Evolutionary conservation across 208 protist species (phyloP).

Genomic region (Acanthamoeba culbertsoni): DNA sequence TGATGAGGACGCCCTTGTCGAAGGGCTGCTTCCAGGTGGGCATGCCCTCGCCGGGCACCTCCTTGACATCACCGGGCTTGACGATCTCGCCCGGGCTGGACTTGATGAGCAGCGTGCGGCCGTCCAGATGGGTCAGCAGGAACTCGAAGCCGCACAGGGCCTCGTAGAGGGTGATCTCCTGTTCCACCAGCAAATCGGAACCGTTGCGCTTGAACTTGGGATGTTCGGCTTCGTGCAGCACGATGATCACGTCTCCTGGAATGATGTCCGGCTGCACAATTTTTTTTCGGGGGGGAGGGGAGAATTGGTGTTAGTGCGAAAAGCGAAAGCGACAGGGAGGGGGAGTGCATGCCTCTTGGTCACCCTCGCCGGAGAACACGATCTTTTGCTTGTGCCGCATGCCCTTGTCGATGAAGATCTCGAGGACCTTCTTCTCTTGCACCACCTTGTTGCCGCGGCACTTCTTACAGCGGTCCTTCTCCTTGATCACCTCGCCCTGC

Average conservation of each 20-base stretch:
- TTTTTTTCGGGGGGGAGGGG: too few species aligned
- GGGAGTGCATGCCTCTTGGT: conserved; percentile 89
- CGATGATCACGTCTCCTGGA: conserved; percentile 97
- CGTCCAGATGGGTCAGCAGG: too few species aligned
- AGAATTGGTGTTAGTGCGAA: too few species aligned
- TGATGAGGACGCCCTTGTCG: conserved; percentile 82
- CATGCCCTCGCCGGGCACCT: too few species aligned
- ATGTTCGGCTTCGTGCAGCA: conserved; percentile 95
- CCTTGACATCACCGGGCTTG: too few species aligned
- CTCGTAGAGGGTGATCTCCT: conserved; percentile 92
- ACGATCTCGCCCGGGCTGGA: too few species aligned
- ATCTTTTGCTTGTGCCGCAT: conserved; percentile 95
- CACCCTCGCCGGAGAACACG: conserved; percentile 94
- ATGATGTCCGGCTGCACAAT: conserved; percentile 76
- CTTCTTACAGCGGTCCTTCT: conserved; percentile 92
- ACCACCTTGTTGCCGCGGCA: conserved; percentile 95
- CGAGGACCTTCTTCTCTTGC: conserved; percentile 83
- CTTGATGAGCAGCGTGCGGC: too few species aligned
- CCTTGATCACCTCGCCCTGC: conserved; percentile 86
- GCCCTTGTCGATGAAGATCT: conserved; percentile 96
- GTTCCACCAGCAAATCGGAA: conserved; percentile 93
- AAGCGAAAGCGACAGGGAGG: background rate
- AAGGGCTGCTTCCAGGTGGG: too few species aligned
- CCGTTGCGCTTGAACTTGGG: conserved; percentile 92
- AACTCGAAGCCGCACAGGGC: too few species aligned